Evolutionary conservation across 2,329 filamentous ascomycete species (phyloP), one percentile per base, ranked within the genome.

Genomic region (Hypoxylon sp.): DNA sequence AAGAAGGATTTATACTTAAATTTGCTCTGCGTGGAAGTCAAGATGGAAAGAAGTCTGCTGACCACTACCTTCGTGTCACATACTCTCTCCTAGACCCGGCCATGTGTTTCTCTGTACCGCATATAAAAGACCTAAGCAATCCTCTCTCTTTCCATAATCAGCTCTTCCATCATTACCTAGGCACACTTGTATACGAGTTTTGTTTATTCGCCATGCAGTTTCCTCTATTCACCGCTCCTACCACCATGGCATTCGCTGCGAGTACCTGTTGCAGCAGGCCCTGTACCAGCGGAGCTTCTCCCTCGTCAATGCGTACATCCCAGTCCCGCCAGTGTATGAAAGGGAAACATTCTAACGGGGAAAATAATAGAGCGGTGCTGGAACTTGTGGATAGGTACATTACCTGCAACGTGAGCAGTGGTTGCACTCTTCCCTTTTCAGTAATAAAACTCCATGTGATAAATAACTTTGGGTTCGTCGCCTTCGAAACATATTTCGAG

Each of bases 271-370:
- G 55, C 50, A 34, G 59, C 55, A 26, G 49, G 50, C 15, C 59
- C 59, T 13, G 54, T 63, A n/a, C 59, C 54, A 5, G 54, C 50
- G 24, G 59, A 22, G 34, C 59, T 58, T 32, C 49, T 55, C 15
- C 59, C 59, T 37, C 41, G 59, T 34, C 30, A 47, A 58, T 63
- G 55, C 28, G 59, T 63, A 10, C 55, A 55, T 54, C n/a, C 17
- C 3, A 6, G 13, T 15, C 6, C 11, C 28, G n/a, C 10, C 19
- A 17, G 4, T 6, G 1, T 24, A 22, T 3, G 26, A 26, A 26
- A 17, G 20, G 19, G 32, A 11, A 2, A 39, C 1, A 20, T 26
- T 48, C 19, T 63, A 19, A 59, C 6, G 47, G 4, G 4, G n/a
- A n/a, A n/a, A n/a, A n/a, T 20, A 24, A 8, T 39, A 63, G 59